Base-by-base conservation (phyloP, 2,329 filamentous ascomycete species). In the Diaporthe caulivora region DNA sequence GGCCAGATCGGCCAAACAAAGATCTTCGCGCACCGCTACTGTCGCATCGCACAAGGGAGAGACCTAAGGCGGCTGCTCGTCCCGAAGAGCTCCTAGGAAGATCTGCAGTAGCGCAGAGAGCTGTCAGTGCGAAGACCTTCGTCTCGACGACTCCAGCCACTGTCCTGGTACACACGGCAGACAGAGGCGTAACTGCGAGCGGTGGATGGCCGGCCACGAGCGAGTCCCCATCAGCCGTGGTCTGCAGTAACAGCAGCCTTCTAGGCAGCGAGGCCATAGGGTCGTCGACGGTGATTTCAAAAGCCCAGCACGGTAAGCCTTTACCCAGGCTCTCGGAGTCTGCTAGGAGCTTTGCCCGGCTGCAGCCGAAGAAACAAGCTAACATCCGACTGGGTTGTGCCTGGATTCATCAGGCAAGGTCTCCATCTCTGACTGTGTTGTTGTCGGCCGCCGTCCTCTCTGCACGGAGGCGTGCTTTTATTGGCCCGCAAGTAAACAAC, bases 301-400 rank as follows among this genome's bases (percentile, higher is more conserved):
- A 37, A 13, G 34, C 55, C n/a, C 21, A 53, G 55, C 24, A 5
- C 24, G 26, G 26, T 42, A 37, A 53, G 55, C 54, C 42, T 24
- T n/a, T 21, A 54, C 53, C 69, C 55, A 53, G 55, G 58, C 55
- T 21, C 47, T 54, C 69, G 57, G 69, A 21, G 55, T 44, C 69
- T 58, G 55, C 69, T 40, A 62, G 69, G 69, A 58, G 55, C 55
- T 47, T 57, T 53, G 49, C 42, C n/a, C 69, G 55, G 69, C 55
- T 71, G 37, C 44, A 71, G 69, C 69, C 69, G 69, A 62, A 13
- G 34, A 53, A 42, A 44, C 44, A 62, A 60, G 69, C 55, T 71
- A 71, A 71, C 44, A 54, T 15, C 37, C n/a, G 42, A 71, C 55
- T 49, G 47, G 69, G 69, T 54, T 71, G 34, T 62, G 54, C 68